Evolutionary conservation across 768 basidiomycete species (phyloP), one percentile per base, ranked within the genome.

Genomic region (Amanita polypyramis): DNA sequence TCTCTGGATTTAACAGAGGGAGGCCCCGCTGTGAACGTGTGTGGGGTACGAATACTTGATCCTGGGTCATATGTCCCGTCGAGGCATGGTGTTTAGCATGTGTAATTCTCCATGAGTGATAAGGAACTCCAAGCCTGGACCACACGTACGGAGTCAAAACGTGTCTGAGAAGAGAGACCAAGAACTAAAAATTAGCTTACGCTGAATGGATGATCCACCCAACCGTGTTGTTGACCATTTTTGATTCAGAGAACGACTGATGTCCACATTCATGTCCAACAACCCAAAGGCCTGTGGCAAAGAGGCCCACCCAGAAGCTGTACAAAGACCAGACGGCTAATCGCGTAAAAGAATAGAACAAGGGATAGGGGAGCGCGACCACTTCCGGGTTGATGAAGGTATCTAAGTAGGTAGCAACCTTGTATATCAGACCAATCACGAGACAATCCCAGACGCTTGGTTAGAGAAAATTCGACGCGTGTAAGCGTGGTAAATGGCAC

Each of bases 11-110:
- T 55, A 91, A 72, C 36, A 75, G 62, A 29, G 82, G 80, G 21
- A 82, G 69, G 35, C 80, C 78, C 17, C 76, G 64, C 32, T 86
- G 70, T 10, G 82, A 80, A 39, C 92, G 84, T n/a, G 95, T 94
- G 55, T 76, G 66, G 42, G 95, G 95, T 2, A 98, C 92, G 57
- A 90, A 96, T 51, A 97, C 95, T 61, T 98, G 93, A 56, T 97
- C 95, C 55, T 93, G 82, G 25, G 85, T 87, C 78, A 96, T 78
- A 65, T 97, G 94, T 12, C 75, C 87, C 4, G 93, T 96, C 0
- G 86, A 83, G 12, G 95, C 95, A 64, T 99, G 95, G 66, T 99
- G 95, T 64, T 92, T 89, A 20, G 77, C 90, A 62, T 97, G 95
- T 3, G 82, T 83, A 60, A 96, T 90, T 53, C 91, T 77, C 95